phyloP scores from a whole-genome alignment of 2,329 filamentous ascomycete genomes.

The Cyclaneusma minus region DNA sequence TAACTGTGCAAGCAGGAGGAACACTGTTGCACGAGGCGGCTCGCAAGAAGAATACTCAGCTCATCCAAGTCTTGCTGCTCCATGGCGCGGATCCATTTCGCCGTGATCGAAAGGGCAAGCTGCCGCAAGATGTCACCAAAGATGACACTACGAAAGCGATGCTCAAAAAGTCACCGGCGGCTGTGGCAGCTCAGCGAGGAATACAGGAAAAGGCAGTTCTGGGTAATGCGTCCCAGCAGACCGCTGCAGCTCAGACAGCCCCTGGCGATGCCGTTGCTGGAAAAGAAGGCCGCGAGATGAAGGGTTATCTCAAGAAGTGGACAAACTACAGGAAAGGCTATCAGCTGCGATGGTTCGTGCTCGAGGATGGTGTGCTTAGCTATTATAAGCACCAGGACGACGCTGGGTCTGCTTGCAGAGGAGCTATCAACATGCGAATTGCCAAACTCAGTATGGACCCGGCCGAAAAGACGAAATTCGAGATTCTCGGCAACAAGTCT shows the following conservation, averaged over 20 bases:
- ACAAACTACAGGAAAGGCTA: constrained; percentile 97
- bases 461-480: constrained; percentile 93
- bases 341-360: constrained; percentile 92
- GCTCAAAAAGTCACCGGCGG: constrained; percentile 85
- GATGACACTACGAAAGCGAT: constrained; percentile 81
- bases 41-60: constrained; percentile 66
- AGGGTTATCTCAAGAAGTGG: constrained; percentile 98
- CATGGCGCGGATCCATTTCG: constrained; percentile 95
- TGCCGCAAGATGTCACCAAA: constrained; percentile 91
- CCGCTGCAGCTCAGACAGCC: constrained; percentile 31
- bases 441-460: constrained; percentile 89
- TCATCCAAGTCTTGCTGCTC: constrained; percentile 80
- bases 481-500: constrained; percentile 94
- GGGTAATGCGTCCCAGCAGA: constrained; percentile 47
- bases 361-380: constrained; percentile 92
- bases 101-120: constrained; percentile 83
- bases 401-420: constrained; percentile 85
- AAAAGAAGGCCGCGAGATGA: constrained; percentile 90
- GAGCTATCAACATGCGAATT: constrained; percentile 98
- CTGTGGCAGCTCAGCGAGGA: constrained; percentile 81
- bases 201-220: constrained; percentile 97
- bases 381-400: constrained; percentile 99
- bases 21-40: constrained; percentile 89
- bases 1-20: constrained; percentile 69
- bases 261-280: constrained; percentile 50